These are phyloP conservation scores for Mycena chlorophos DNA, from an alignment of 768 basidiomycete species.

Conservation along the genomic window DNA sequence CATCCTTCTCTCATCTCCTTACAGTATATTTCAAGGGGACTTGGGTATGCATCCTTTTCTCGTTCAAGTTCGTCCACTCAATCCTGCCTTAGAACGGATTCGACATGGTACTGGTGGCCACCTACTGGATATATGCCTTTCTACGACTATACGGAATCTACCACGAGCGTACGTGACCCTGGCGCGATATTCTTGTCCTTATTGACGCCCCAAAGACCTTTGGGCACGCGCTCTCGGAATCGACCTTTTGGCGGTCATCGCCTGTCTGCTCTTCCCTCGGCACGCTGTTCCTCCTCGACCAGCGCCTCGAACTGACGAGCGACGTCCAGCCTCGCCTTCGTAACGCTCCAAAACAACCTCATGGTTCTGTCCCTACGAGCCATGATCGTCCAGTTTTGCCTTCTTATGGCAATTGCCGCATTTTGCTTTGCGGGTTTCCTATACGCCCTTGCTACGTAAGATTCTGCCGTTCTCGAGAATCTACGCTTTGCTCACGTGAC, in stretches of 20 bases:
- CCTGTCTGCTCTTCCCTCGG: constrained; percentile 90
- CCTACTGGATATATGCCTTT: constrained; percentile 73
- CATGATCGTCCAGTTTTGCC: constrained; percentile 87
- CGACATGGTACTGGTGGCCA: constrained; percentile 87
- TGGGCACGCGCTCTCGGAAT: constrained; percentile 74
- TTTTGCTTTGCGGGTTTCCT: constrained; percentile 93
- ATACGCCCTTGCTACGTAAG: constrained; percentile 92
- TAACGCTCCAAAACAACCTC: constrained; percentile 78
- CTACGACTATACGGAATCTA: constrained; percentile 80
- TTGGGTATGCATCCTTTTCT: constrained; percentile 52
- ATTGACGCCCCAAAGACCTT: constrained; percentile 37
- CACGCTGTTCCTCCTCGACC: constrained; percentile 25
- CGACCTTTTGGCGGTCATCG: constrained; percentile 85
- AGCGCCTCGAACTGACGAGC: not conserved
- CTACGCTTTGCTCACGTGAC: constrained; percentile 2
- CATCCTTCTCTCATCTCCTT: constrained; percentile 4
- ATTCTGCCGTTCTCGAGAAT: constrained; percentile 19
- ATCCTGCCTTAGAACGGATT: constrained; percentile 74
- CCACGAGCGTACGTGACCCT: constrained; percentile 49
- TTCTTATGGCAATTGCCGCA: constrained; percentile 81
- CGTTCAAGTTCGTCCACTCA: constrained; percentile 11
- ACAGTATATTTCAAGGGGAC: constrained; percentile 83
- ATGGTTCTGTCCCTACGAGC: constrained; percentile 84
- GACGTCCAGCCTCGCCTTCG: constrained; percentile 79
- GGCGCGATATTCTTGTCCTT: not conserved